Evolutionary conservation across 768 basidiomycete species (phyloP).

Genomic region (Tephrocybe sp.): DNA sequence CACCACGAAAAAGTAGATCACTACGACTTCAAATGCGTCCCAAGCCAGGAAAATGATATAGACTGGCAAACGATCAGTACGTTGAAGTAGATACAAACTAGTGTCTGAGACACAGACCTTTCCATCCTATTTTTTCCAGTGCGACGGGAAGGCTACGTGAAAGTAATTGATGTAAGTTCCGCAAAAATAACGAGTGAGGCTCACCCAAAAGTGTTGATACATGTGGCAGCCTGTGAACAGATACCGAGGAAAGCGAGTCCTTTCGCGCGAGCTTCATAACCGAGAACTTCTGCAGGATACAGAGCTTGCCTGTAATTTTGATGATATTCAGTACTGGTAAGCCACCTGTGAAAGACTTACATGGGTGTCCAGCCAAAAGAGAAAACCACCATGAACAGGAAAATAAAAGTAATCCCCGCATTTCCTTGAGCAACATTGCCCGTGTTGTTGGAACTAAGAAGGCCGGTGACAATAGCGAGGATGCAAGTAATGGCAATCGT

Average conservation of each 20-base stretch:
- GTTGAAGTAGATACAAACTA: not conserved
- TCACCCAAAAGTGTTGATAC: conserved; percentile 53
- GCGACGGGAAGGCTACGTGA: conserved; percentile 42
- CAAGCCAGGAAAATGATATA: conserved; percentile 51
- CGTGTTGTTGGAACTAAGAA: conserved; percentile 37
- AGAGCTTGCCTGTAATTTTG: conserved; percentile 50
- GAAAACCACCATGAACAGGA: conserved; percentile 51
- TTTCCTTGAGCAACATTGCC: conserved; percentile 38
- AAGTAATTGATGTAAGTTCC: not conserved
- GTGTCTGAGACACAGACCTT: conserved; percentile 31
- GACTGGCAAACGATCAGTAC: conserved; percentile 24
- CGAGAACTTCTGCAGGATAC: conserved; percentile 53
- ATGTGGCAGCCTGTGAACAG: conserved; percentile 38
- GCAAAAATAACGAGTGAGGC: conserved; percentile 7
- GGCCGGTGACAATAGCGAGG: conserved; percentile 46
- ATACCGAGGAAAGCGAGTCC: conserved; percentile 52
- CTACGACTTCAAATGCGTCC: conserved; percentile 46
- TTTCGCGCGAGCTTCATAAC: conserved; percentile 51
- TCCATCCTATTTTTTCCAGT: conserved; percentile 44
- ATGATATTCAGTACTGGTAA: too few species aligned
- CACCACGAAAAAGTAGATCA: conserved; percentile 49
- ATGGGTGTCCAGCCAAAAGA: conserved; percentile 60
- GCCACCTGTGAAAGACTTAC: conserved; percentile 24
- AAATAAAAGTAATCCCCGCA: conserved; percentile 54
- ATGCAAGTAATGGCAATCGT: conserved; percentile 37